Conservation (phyloP, 441 rosid genomes). For the Mallotus repandus region DNA sequence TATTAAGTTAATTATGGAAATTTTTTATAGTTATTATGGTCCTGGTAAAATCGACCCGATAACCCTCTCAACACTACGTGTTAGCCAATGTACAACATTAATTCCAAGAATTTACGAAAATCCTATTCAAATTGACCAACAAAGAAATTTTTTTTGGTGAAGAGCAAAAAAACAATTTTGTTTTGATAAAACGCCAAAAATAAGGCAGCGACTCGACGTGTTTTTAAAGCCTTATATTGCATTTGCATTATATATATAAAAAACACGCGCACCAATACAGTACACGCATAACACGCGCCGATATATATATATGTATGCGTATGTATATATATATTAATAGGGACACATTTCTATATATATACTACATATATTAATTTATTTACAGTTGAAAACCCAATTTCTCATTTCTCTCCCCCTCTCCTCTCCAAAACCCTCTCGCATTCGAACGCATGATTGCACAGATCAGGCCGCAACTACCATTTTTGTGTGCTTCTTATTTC, state of each 20-base stretch:
- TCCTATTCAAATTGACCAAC: neutral
- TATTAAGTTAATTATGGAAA: too few species aligned
- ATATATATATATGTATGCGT: neutral
- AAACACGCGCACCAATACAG: neutral
- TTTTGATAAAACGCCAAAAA: neutral
- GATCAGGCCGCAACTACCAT: constrained; percentile 22
- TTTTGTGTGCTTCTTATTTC: neutral
- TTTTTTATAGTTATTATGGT: too few species aligned
- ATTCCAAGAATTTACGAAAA: neutral
- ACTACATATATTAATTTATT: too few species aligned
- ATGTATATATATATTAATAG: neutral
- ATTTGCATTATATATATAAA: neutral
- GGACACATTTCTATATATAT: too few species aligned
- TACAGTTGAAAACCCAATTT: neutral
- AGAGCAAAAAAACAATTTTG: neutral
- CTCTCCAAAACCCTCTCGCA: neutral
- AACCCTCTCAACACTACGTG: too few species aligned
- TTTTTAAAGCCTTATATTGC: neutral
- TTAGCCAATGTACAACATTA: neutral
- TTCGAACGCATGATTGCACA: constrained; percentile 11
- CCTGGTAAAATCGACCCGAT: too few species aligned
- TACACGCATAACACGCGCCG: neutral
- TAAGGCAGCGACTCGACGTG: constrained; percentile 1
- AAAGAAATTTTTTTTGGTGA: neutral
- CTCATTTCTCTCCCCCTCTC: neutral